Evolutionary conservation across 2,329 filamentous ascomycete genomes (phyloP).

Genomic region (Venturia oleaginea): DNA sequence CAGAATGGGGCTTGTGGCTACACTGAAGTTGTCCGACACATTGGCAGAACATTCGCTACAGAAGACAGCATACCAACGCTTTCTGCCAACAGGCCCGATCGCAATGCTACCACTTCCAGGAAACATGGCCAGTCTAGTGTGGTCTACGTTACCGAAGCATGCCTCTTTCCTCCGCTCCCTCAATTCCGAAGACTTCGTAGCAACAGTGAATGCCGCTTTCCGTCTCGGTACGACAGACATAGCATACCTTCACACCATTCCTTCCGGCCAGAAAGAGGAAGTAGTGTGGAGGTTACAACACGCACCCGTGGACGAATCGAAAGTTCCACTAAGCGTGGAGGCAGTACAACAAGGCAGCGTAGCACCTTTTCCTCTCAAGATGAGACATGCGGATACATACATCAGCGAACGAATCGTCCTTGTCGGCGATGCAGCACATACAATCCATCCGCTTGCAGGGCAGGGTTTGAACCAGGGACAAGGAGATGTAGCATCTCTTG

Average conservation of each 20-base stretch:
- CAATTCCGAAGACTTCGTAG: slow-evolving; percentile 61
- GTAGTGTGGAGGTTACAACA: slow-evolving; percentile 16
- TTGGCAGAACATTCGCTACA: slow-evolving; percentile 30
- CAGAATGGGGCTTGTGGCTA: slow-evolving; percentile 84
- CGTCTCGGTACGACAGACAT: slow-evolving; percentile 71
- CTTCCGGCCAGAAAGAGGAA: slow-evolving; percentile 30
- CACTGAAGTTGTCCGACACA: slow-evolving; percentile 58
- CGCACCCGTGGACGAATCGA: slow-evolving; percentile 12
- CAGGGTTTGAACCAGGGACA: slow-evolving; percentile 93
- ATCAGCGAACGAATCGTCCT: slow-evolving; percentile 83
- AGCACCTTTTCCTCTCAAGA: slow-evolving; percentile 81
- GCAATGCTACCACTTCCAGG: slow-evolving; percentile 85
- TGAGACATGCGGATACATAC: slow-evolving; percentile 92
- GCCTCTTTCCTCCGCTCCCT: slow-evolving; percentile 74
- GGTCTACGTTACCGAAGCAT: slow-evolving; percentile 80
- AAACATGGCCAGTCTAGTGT: slow-evolving; percentile 76
- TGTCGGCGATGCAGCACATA: slow-evolving; percentile 86
- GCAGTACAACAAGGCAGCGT: slow-evolving; percentile 69
- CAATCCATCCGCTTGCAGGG: slow-evolving; percentile 86
- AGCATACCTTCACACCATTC: slow-evolving; percentile 65
- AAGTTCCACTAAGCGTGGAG: slow-evolving; percentile 55
- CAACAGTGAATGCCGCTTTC: slow-evolving; percentile 91
- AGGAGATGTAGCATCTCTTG: slow-evolving; percentile 74
- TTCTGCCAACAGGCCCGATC: slow-evolving; percentile 84
- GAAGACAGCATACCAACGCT: slow-evolving; percentile 87